A percentile compares a stretch with the other conserved stretches of the same genome.
phyloP scores from a whole-genome alignment of 441 rosid species.

The Eutrema salsugineum region DNA sequence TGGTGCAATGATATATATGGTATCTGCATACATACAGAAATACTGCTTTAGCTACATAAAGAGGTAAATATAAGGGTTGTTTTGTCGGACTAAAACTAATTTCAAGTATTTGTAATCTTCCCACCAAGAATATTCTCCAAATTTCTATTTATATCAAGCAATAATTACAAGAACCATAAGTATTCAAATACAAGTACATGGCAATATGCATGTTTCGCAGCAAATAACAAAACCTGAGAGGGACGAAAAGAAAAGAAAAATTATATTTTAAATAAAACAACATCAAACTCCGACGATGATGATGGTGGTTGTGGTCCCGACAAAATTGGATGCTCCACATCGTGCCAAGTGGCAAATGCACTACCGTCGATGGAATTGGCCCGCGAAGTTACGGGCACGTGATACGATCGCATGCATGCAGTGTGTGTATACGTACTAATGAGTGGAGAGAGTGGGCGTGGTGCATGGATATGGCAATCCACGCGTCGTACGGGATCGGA shows the following conservation, averaged over 20 bases:
- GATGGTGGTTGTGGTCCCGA: constrained; percentile 31
- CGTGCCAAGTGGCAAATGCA: not conserved
- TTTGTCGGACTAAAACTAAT: constrained; percentile 28
- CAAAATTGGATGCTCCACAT: not conserved
- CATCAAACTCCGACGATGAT: constrained; percentile 14
- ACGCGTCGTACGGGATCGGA: constrained; percentile 31
- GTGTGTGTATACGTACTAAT: constrained; percentile 23
- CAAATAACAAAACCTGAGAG: constrained; percentile 30
- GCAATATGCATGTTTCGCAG: constrained; percentile 22
- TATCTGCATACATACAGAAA: constrained; percentile 18
- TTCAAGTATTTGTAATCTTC: constrained; percentile 33
- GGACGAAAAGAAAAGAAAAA: not conserved
- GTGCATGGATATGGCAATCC: constrained; percentile 32
- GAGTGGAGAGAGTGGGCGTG: constrained; percentile 28
- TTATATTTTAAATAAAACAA: not conserved
- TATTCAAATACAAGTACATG: constrained; percentile 22
- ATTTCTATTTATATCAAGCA: constrained; percentile 22
- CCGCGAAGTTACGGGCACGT: constrained; percentile 24
- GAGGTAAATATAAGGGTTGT: constrained; percentile 21
- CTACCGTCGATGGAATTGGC: constrained; percentile 14
- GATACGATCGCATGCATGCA: constrained; percentile 21
- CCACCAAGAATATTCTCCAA: constrained; percentile 30
- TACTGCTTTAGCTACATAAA: constrained; percentile 19
- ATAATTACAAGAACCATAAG: constrained; percentile 27
- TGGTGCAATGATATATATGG: constrained; percentile 12